These are phyloP conservation scores for Coemansia sp. DNA, from an alignment of 192 early-diverging fungal genomes.

Conservation along the genomic window DNA sequence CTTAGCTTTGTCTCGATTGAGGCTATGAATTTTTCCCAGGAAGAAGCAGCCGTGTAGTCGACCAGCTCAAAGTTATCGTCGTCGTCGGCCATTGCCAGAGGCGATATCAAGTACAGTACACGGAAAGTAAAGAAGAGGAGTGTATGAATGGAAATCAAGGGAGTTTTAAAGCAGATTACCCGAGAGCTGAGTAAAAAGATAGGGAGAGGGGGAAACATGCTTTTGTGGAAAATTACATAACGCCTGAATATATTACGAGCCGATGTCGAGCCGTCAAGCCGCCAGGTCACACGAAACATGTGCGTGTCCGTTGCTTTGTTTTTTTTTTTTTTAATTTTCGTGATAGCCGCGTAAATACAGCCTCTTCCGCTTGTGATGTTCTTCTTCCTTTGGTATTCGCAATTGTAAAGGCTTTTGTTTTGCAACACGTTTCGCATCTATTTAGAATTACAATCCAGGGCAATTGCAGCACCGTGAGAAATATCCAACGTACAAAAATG, in stretches of 20 bases:
- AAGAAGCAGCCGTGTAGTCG: constrained; percentile 72
- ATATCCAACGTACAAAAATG: constrained; percentile 12
- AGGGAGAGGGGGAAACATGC: not conserved
- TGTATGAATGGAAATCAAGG: not conserved
- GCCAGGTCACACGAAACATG: not conserved
- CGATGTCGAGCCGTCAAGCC: not conserved
- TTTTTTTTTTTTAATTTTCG: not conserved
- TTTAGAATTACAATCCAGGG: not conserved
- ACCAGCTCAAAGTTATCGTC: constrained; percentile 77
- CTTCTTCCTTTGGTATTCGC: not conserved
- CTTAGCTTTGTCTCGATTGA: constrained; percentile 63
- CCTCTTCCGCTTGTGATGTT: not conserved
- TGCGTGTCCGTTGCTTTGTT: not conserved
- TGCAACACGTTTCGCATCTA: not conserved
- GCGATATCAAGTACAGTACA: not conserved
- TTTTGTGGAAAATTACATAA: too few relatives aligned
- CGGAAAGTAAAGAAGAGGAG: not conserved
- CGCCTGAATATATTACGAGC: too few relatives aligned
- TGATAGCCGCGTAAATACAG: not conserved
- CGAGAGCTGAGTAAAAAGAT: not conserved
- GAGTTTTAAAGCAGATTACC: too few relatives aligned
- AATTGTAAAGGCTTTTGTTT: too few relatives aligned
- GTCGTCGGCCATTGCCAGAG: constrained; percentile 26
- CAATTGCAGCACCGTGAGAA: too few relatives aligned
- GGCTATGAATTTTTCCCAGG: constrained; percentile 67